Base-by-base conservation (phyloP, 306 rosid genomes). In the Quillaja saponaria region DNA sequence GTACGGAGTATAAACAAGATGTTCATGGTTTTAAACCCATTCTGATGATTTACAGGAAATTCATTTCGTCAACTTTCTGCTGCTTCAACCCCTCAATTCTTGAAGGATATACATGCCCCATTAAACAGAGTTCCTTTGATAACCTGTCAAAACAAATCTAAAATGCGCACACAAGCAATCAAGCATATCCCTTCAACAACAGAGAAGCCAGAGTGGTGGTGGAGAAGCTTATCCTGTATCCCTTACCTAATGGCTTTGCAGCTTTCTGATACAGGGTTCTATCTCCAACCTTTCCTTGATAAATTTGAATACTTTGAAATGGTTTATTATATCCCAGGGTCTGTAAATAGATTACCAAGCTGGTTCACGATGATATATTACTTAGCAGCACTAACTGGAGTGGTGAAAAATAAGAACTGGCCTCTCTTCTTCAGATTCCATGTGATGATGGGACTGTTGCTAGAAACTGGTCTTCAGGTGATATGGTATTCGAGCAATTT, bases 121-220 rank as follows among this genome's bases (percentile, higher is more conserved):
- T 74, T 68, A 16, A 73, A 50, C 39, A 25, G 16, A 63, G 34
- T 53, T 58, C 84, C 82, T 15, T 0, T 51, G 0, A 13, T 66
- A 21, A 60, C 77, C 14, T 53, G 48, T 20, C 76, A 65, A 61
- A 20, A 57, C 42, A 55, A 38, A 56, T 73, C 74, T 65, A 16
- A 50, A 31, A 80, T 64, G 38, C 10, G 64, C 13, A 46, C 67
- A 15, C 95, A 69, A 60, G 89, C 96, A 63, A 71, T 66, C 60
- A 76, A 78, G 54, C 76, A 76, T 51, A 67, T 70, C 66, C 82
- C 95, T 6, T 59, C 72, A 65, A 69, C 68, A 42, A 67, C 74
- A 37, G 84, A 86, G 83, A 88, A 86, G 75, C 97, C 96, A 21
- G 87, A 82, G 53, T 91, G 97, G 97, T 84, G 95, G 96, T 84